Conservation (phyloP, 495 filamentous ascomycete species). For the Lepraria neglecta region DNA sequence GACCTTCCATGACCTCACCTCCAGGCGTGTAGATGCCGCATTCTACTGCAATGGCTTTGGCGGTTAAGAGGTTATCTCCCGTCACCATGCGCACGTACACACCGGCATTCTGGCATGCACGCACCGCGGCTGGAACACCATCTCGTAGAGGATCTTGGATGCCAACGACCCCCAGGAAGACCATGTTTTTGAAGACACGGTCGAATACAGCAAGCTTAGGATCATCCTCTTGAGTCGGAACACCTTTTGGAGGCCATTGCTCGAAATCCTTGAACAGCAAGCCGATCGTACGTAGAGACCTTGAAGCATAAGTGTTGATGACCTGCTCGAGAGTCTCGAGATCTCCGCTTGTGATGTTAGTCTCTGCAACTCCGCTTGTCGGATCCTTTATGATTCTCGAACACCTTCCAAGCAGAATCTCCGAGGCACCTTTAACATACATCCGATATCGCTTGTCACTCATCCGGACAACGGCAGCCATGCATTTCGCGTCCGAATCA, state of each 20-base stretch:
- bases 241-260: constrained; percentile 73
- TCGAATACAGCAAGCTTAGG: constrained; percentile 68
- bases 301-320: constrained; percentile 70
- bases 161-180: constrained; percentile 70
- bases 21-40: constrained; percentile 74
- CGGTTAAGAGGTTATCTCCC: constrained; percentile 78
- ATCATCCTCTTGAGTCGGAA: constrained; percentile 60
- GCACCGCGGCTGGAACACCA: constrained; percentile 73
- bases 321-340: constrained; percentile 53
- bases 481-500: constrained; percentile 81
- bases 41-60: constrained; percentile 76
- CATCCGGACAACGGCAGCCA: constrained; percentile 70
- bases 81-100: constrained; percentile 89
- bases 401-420: constrained; percentile 71
- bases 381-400: constrained; percentile 67
- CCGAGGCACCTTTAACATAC: constrained; percentile 83
- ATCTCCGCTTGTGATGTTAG: constrained; percentile 52
- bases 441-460: constrained; percentile 62
- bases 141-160: constrained; percentile 81
- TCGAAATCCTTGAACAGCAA: constrained; percentile 84
- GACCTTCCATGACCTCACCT: constrained; percentile 77
- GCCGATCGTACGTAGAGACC: constrained; percentile 81
- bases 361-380: constrained; percentile 49
- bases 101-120: constrained; percentile 66
- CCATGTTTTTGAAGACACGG: constrained; percentile 71